Evolutionary conservation across 257 asterid species (phyloP).

Genomic region (Mitragyna speciosa): DNA sequence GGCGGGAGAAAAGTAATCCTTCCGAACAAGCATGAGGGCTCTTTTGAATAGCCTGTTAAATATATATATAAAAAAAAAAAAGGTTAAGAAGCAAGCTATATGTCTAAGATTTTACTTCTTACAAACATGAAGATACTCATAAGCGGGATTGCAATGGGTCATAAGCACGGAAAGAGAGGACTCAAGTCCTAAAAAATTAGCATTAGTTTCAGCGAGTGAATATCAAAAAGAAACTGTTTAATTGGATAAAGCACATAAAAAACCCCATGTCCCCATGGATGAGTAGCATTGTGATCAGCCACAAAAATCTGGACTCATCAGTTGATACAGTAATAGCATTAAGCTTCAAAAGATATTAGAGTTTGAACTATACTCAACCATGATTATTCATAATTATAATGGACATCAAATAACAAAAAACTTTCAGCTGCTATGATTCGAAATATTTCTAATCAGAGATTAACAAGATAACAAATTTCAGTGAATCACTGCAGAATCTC

Average conservation of each 20-base stretch:
- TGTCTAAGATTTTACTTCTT: background rate
- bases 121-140: background rate
- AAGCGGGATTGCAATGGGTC: background rate
- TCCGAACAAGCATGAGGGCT: conserved; percentile 73
- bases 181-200: background rate
- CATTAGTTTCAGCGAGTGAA: background rate
- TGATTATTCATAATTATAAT: too few relatives aligned
- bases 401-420: background rate
- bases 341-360: background rate
- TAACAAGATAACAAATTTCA: background rate
- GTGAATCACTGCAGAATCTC: background rate
- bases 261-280: background rate
- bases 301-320: background rate
- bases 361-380: background rate
- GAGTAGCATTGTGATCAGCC: background rate
- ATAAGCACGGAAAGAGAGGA: background rate
- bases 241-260: background rate
- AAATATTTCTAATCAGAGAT: background rate
- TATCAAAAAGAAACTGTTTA: background rate
- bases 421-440: background rate
- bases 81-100: conserved; percentile 5
- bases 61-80: conserved; percentile 9
- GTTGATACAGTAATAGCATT: background rate
- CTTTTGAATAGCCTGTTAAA: conserved; percentile 68
- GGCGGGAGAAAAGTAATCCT: conserved; percentile 71